These are phyloP conservation scores for Rhodotorula babjevae DNA, from an alignment of 768 basidiomycete genomes.

Conservation along the genomic window DNA sequence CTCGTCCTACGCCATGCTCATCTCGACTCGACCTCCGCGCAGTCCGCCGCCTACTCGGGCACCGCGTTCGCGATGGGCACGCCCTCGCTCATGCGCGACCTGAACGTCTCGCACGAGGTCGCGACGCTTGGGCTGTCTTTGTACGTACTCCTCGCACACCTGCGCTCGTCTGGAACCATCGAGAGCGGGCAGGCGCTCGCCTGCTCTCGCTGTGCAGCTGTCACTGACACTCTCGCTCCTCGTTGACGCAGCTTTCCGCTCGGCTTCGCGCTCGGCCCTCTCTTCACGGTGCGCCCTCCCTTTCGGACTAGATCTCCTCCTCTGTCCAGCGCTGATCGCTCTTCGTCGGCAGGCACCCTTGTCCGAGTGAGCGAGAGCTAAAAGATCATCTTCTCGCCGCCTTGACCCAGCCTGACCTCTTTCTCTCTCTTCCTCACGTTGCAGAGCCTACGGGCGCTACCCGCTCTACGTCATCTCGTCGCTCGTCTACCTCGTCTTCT, in stretches of 20 bases:
- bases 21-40: no score
- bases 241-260: constrained; percentile 17
- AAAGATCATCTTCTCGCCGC: background rate
- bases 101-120: constrained; percentile 38
- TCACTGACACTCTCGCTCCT: background rate
- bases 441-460: constrained; percentile 41
- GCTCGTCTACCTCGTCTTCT: constrained; percentile 38
- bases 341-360: constrained; percentile 34
- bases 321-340: background rate
- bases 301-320: background rate
- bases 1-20: background rate
- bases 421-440: no score
- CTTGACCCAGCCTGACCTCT: no score
- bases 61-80: constrained; percentile 36
- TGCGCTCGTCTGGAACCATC: no score
- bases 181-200: no score
- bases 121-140: constrained; percentile 43
- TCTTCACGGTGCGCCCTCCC: constrained; percentile 36
- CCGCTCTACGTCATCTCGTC: constrained; percentile 44
- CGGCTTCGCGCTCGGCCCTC: constrained; percentile 45
- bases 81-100: constrained; percentile 41
- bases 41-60: constrained; percentile 29
- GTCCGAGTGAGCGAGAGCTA: constrained; percentile 5
- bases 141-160: constrained; percentile 7
- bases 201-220: background rate